Base-by-base conservation (phyloP, 768 basidiomycete genomes). In the Tephrocybe sp. region DNA sequence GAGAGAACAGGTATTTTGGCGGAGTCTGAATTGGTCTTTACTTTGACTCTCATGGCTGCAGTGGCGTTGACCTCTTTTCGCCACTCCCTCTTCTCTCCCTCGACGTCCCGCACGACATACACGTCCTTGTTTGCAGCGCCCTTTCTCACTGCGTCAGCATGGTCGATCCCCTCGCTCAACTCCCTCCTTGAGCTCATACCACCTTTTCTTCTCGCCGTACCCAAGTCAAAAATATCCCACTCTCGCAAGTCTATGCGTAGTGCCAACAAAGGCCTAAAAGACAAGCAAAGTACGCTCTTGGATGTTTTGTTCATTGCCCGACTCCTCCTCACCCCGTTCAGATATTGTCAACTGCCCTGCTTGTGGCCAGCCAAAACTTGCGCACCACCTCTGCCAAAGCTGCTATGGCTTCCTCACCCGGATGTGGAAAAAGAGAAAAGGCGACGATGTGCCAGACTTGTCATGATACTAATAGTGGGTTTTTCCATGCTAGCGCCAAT, bases 211-310 rank as follows among this genome's bases (percentile, higher is more conserved):
- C 80, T 93, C 36, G 93, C 94, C 21, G 95, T 95, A 1, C 95
- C 95, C 21, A 97, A 97, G 71, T 88, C 86, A 65, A 94, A 94
- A 70, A 79, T 84, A 10, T 93, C 94, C 0, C 94, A 97, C 69
- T 93, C 91, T 18, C 78, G 90, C 44, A 98, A 98, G 68, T 79
- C 86, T n/a, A 95, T 95, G 93, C 79, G 94, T 34, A 84, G 83
- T 54, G 88, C 94, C 13, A 93, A 94, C 68, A 98, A 98, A 68
- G 93, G 94, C 1, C 70, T 97, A 60, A 91, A 94, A 66, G 94
- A 97, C 69, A 94, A 92, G 67, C 84, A 84, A 52, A 93, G 95
- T 93, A 61, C 53, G 83, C 69, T 7, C 9, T 18, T 46, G 16
- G 31, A 31, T 33, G 41, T 21, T 45, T 40, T n/a, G n/a, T n/a